Evolutionary conservation across 2,329 filamentous ascomycete species (phyloP).

Genomic region (Bimuria novae-zelandiae): DNA sequence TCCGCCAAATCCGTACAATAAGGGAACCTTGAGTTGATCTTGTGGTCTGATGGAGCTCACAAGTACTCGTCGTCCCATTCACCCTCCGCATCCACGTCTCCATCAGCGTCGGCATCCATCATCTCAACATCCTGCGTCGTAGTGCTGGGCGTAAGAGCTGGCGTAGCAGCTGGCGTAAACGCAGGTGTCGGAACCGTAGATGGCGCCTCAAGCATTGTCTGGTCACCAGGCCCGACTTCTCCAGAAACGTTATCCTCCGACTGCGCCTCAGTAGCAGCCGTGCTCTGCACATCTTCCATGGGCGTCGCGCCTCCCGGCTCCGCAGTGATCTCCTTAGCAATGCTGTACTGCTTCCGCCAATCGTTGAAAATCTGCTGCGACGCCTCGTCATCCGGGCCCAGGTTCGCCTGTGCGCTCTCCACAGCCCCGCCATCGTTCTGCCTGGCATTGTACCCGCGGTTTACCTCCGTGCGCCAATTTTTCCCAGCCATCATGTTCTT

Average conservation of each 20-base stretch:
- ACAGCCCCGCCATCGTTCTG: constrained; percentile 6
- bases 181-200: background rate
- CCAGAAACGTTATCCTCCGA: too few species aligned
- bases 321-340: constrained; percentile 17
- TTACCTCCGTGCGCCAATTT: constrained; percentile 29
- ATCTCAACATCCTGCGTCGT: constrained; percentile 16
- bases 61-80: constrained; percentile 24
- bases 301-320: background rate
- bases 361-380: constrained; percentile 21
- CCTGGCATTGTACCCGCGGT: constrained; percentile 20
- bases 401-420: background rate
- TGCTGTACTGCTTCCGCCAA: constrained; percentile 26
- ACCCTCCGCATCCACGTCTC: constrained; percentile 27
- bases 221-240: too few species aligned
- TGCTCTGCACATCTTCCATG: background rate
- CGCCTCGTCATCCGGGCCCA: background rate
- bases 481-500: constrained; percentile 25
- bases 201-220: background rate
- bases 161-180: constrained; percentile 2
- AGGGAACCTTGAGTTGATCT: too few species aligned
- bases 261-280: background rate
- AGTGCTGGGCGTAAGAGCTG: background rate
- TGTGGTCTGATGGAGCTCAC: background rate
- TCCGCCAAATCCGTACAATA: too few species aligned
- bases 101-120: constrained; percentile 15